Evolutionary conservation across 2,329 filamentous ascomycete genomes (phyloP).

Genomic region (Endoconidiophora polonica): DNA sequence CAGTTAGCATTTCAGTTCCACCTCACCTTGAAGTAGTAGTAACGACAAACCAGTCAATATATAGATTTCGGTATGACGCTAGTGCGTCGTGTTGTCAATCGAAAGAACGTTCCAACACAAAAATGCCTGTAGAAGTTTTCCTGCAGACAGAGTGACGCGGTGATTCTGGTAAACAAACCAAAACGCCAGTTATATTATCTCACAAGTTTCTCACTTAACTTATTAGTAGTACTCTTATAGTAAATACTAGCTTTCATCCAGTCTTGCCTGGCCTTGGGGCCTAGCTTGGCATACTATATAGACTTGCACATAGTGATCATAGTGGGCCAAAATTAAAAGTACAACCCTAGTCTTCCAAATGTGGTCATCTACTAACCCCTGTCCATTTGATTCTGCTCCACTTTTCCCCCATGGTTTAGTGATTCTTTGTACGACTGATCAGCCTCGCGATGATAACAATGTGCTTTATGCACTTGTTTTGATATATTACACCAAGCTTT

Average conservation of each 20-base stretch:
- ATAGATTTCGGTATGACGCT: background rate
- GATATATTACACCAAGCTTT: background rate
- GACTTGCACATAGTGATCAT: background rate
- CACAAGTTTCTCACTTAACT: too few species aligned
- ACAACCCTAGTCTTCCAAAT: background rate
- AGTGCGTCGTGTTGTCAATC: background rate
- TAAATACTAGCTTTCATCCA: too few species aligned
- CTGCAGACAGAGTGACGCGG: too few species aligned
- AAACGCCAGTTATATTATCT: too few species aligned
- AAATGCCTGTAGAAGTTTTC: too few species aligned
- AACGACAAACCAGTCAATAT: too few species aligned
- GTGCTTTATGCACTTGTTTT: background rate
- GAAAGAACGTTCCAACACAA: too few species aligned
- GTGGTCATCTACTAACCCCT: background rate
- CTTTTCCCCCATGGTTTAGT: background rate
- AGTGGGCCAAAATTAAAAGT: slow-evolving; percentile 4
- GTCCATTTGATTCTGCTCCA: background rate
- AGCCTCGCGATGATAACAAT: background rate
- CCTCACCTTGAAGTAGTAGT: too few species aligned
- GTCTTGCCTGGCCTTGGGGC: too few species aligned
- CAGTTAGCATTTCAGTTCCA: too few species aligned
- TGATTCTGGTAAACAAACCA: too few species aligned
- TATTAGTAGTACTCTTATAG: too few species aligned
- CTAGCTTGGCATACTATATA: background rate
- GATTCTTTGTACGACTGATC: background rate